Conservation (phyloP, 2,329 filamentous ascomycete species). For the Pseudogymnoascus pannorum region DNA sequence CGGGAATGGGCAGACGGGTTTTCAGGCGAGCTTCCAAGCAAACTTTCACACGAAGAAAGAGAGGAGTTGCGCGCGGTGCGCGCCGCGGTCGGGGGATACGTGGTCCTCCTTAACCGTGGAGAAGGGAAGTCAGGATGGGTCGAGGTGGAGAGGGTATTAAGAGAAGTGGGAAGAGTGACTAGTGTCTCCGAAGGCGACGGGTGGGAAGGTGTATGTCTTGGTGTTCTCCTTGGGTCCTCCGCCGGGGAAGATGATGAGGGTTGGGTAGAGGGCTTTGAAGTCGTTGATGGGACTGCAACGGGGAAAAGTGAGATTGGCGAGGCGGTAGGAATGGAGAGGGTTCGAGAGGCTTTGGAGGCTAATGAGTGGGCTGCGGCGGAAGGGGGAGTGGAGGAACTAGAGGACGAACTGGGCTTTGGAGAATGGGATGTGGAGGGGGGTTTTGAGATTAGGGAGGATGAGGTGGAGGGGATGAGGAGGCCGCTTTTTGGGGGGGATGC, state of each 20-base stretch:
- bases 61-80: too few species aligned
- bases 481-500: slow-evolving; percentile 25
- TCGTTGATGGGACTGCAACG: slow-evolving; percentile 45
- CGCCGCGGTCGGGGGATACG: slow-evolving; percentile 50
- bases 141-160: slow-evolving; percentile 36
- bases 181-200: slow-evolving; percentile 40
- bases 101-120: slow-evolving; percentile 46
- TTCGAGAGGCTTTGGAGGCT: slow-evolving; percentile 54
- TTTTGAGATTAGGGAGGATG: slow-evolving; percentile 29
- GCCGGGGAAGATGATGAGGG: slow-evolving; percentile 54
- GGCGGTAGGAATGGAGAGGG: slow-evolving; percentile 49
- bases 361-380: slow-evolving; percentile 52
- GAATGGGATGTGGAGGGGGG: slow-evolving; percentile 29
- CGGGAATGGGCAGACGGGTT: slow-evolving; percentile 49
- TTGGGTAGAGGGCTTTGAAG: slow-evolving; percentile 52
- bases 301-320: slow-evolving; percentile 54
- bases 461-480: slow-evolving; percentile 33
- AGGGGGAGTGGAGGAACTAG: slow-evolving; percentile 31
- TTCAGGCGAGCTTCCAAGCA: too few species aligned
- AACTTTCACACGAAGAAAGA: slow-evolving; percentile 52
- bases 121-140: slow-evolving; percentile 19
- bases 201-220: slow-evolving; percentile 59
- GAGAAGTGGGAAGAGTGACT: slow-evolving; percentile 47
- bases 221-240: slow-evolving; percentile 47
- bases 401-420: slow-evolving; percentile 32